Percentiles rank a stretch among this genome's conserved stretches.
Conservation (phyloP, 2,329 filamentous ascomycete genomes). For the Talaromyces sp. region DNA sequence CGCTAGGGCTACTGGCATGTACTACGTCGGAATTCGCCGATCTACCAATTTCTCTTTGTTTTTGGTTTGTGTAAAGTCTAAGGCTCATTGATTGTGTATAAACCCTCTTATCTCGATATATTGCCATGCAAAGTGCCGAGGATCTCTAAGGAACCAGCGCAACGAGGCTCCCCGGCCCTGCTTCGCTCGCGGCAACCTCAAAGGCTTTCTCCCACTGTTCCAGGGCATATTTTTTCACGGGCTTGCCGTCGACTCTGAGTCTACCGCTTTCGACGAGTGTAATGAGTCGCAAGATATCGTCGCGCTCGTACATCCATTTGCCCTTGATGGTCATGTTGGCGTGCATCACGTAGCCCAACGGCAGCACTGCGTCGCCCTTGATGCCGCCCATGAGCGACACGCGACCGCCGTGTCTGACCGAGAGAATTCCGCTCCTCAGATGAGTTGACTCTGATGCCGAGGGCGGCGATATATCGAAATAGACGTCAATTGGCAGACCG, state of each 20-base stretch:
- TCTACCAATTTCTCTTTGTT: not conserved
- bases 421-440: slow-evolving; percentile 8
- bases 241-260: slow-evolving; percentile 26
- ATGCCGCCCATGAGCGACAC: slow-evolving; percentile 17
- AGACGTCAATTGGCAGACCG: slow-evolving; percentile 10
- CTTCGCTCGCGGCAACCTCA: slow-evolving; percentile 4
- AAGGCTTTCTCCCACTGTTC: slow-evolving; percentile 11
- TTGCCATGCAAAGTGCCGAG: not conserved
- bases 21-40: slow-evolving; percentile 1
- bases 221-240: not conserved
- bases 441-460: slow-evolving; percentile 4
- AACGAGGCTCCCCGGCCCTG: not conserved
- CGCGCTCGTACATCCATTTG: slow-evolving; percentile 18
- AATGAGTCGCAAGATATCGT: not conserved
- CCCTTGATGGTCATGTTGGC: slow-evolving; percentile 11
- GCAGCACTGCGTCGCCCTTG: slow-evolving; percentile 3
- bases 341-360: slow-evolving; percentile 9
- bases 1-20: not conserved
- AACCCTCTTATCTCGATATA: not conserved
- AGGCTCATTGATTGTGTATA: too few relatives aligned
- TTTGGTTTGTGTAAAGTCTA: too few relatives aligned
- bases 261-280: slow-evolving; percentile 10
- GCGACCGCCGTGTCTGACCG: slow-evolving; percentile 9
- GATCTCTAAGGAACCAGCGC: not conserved
- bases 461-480: slow-evolving; percentile 15